Percentiles rank a stretch among this genome's conserved stretches.
phyloP scores from a whole-genome alignment of 495 filamentous ascomycete species.

The Copromyces sp. region DNA sequence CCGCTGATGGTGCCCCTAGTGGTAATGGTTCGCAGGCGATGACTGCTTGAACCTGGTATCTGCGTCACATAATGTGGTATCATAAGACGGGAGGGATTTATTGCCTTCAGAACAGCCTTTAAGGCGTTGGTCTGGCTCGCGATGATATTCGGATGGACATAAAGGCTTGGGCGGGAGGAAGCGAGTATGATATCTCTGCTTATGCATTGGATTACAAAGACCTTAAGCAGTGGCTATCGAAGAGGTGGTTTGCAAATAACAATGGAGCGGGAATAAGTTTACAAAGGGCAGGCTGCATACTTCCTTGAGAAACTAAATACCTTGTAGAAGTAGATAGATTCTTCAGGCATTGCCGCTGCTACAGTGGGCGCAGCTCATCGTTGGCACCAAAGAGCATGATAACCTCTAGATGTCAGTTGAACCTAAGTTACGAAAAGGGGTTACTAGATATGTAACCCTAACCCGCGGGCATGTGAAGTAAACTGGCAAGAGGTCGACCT shows the following conservation, averaged over 20 bases:
- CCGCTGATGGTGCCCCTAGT: neutral
- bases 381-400: neutral
- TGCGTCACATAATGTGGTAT: neutral
- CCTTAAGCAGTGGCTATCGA: neutral
- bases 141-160: neutral
- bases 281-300: neutral
- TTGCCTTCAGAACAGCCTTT: neutral
- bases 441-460: neutral
- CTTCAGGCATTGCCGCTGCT: neutral
- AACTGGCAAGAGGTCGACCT: neutral
- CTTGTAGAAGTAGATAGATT: neutral
- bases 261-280: neutral
- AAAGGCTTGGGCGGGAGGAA: neutral
- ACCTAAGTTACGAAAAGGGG: neutral
- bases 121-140: neutral
- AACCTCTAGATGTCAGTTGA: neutral
- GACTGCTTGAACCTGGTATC: conserved; percentile 1
- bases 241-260: neutral
- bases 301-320: neutral
- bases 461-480: neutral
- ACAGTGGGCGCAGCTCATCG: neutral
- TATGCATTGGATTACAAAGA: neutral
- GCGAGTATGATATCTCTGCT: neutral
- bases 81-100: neutral
- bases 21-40: conserved; percentile 3